Percentiles rank a stretch among this genome's conserved stretches.
phyloP scores from a whole-genome alignment of 805 yeast species.

The Crinitomyces ghanaensis region DNA sequence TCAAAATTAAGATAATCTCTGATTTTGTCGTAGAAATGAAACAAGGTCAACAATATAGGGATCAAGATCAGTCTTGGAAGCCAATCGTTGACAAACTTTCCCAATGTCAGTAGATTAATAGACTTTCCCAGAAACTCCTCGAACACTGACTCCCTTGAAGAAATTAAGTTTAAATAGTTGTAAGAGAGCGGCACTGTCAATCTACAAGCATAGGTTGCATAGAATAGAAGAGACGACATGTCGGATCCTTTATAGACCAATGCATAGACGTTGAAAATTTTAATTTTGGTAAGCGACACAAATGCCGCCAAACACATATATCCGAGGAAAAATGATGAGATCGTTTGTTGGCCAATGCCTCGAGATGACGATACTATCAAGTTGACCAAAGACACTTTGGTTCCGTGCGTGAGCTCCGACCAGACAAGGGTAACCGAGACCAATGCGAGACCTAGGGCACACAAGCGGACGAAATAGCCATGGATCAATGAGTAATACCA shows the following conservation, averaged over 20 bases:
- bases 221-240: constrained; percentile 64
- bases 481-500: constrained; percentile 31
- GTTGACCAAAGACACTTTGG: constrained; percentile 51
- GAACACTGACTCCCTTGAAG: constrained; percentile 42
- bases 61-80: constrained; percentile 64
- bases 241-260: constrained; percentile 61
- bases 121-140: constrained; percentile 67
- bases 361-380: constrained; percentile 29
- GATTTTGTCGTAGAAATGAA: constrained; percentile 56
- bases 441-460: constrained; percentile 32
- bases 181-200: constrained; percentile 73
- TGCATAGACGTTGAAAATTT: constrained; percentile 66
- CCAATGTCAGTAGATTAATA: constrained; percentile 63
- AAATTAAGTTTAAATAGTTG: constrained; percentile 60
- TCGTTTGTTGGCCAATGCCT: constrained; percentile 30
- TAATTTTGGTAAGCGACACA: constrained; percentile 52
- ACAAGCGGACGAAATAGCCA: constrained; percentile 36
- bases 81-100: constrained; percentile 58
- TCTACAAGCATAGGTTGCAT: constrained; percentile 70
- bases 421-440: constrained; percentile 49
- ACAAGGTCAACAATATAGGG: constrained; percentile 54
- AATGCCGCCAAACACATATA: constrained; percentile 64
- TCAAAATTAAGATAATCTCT: constrained; percentile 34
- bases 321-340: constrained; percentile 37
- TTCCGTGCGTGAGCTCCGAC: constrained; percentile 66